These are phyloP conservation scores for Westerdykella aurantiaca DNA, from an alignment of 2,329 filamentous ascomycete genomes.

Conservation along the genomic window DNA sequence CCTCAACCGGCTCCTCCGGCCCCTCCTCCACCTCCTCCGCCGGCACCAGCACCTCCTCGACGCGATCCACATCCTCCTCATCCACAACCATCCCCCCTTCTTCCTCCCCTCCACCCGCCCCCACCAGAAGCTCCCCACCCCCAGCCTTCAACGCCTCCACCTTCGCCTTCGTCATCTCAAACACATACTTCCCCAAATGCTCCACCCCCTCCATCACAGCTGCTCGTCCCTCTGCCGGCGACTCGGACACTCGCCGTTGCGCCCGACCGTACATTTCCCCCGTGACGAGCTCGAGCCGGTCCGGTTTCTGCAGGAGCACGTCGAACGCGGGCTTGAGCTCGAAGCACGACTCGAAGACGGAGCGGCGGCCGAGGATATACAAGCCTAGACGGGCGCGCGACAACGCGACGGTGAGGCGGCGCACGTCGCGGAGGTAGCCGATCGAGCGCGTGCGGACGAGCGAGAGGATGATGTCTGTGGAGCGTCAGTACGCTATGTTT, in stretches of 20 bases:
- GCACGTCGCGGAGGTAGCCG: constrained; percentile 88
- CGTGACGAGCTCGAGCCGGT: constrained; percentile 74
- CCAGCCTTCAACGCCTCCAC: constrained; percentile 51
- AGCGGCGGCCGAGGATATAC: constrained; percentile 83
- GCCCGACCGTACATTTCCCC: constrained; percentile 77
- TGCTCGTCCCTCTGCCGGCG: constrained; percentile 43
- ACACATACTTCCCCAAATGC: constrained; percentile 93
- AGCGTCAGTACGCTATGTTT: neutral
- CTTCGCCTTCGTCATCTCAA: constrained; percentile 82
- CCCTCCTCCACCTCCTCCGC: neutral
- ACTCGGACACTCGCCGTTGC: constrained; percentile 46
- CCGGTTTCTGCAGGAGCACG: constrained; percentile 66
- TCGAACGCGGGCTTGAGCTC: constrained; percentile 86
- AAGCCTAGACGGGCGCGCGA: constrained; percentile 87
- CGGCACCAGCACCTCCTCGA: constrained; percentile 1
- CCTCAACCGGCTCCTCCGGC: neutral
- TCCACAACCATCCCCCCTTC: constrained; percentile 15
- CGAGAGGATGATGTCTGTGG: constrained; percentile 83
- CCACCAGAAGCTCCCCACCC: constrained; percentile 27
- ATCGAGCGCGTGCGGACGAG: constrained; percentile 82
- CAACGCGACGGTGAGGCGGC: constrained; percentile 87
- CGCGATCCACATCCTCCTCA: constrained; percentile 5
- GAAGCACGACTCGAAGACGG: constrained; percentile 81
- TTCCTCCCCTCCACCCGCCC: constrained; percentile 28
- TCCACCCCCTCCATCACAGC: constrained; percentile 84